Base-by-base conservation (phyloP, 2,329 filamentous ascomycete species). In the Sclerotinia borealis region DNA sequence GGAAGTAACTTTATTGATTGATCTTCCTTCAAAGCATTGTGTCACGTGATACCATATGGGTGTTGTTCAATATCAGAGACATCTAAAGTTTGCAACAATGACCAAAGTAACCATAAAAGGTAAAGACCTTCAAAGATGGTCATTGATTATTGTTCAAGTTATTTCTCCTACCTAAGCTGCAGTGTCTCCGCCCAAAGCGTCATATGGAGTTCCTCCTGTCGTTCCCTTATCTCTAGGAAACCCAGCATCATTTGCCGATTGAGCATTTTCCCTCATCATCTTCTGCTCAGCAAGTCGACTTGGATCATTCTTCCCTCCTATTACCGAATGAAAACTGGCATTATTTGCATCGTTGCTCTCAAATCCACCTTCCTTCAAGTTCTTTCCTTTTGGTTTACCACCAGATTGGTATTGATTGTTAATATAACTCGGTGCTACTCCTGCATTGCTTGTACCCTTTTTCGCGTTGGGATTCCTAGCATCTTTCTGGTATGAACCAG, bases 221-320 rank as follows among this genome's bases (percentile, higher is more conserved):
- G 25, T 6, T 19, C 70, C 68, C 49, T 65, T 60, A 59, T 72
- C 67, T 47, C 41, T 69, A 1, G 70, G 71, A 10, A 71, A 52
- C 4, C 66, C 68, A 25, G 68, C 66, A 61, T 55, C 59, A 13
- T 48, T 59, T 6, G 41, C 66, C 19, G 45, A 59, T 61, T 65
- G 65, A 3, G 70, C 70, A 68, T 73, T 73, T n/a, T 54, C 58
- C 52, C 62, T 69, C 36, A 59, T 25, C 37, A 83, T 76, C 67
- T 78, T 77, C 47, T 74, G 67, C 72, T 82, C 81, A 5, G 81
- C 80, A 45, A 76, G 63, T 10, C 77, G 69, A 58, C 77, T 76
- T 4, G 82, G 81, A 67, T 84, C 82, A 63, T 81, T 72, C 68
- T 77, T 74, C 7, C 76, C 78, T 2, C 81, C 81, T 64, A 79